These are phyloP conservation scores for Brassica incana DNA, from an alignment of 345 rosid genomes.

Conservation along the genomic window DNA sequence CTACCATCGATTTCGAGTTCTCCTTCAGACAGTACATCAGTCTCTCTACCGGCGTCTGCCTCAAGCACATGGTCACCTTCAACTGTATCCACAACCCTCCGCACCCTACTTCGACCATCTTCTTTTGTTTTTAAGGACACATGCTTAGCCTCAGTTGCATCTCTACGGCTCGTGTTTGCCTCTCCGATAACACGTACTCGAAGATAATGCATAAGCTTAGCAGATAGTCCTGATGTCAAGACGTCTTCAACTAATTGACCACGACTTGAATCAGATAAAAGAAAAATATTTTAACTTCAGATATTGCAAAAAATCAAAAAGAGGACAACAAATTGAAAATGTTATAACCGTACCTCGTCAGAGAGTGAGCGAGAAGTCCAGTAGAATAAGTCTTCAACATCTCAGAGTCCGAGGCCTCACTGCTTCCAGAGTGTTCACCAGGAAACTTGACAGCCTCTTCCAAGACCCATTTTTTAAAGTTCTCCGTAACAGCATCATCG, in stretches of 20 bases:
- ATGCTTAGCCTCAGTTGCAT: conserved; percentile 58
- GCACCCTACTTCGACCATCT: conserved; percentile 68
- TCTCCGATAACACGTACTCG: conserved; percentile 88
- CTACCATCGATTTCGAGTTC: conserved; percentile 53
- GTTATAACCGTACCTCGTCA: conserved; percentile 54
- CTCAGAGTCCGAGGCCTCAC: conserved; percentile 75
- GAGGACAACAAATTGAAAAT: conserved; percentile 3
- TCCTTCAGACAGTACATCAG: conserved; percentile 49
- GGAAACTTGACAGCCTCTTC: conserved; percentile 64
- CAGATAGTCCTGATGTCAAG: conserved; percentile 84
- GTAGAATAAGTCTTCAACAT: conserved; percentile 86
- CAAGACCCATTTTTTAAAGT: conserved; percentile 83
- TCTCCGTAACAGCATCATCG: conserved; percentile 77
- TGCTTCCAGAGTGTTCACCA: conserved; percentile 57
- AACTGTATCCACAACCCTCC: conserved; percentile 61
- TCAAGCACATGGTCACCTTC: conserved; percentile 54
- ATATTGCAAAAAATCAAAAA: conserved; percentile 3
- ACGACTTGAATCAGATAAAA: conserved; percentile 47
- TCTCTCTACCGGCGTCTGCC: conserved; percentile 40
- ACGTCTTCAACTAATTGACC: conserved; percentile 94
- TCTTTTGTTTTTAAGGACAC: conserved; percentile 63
- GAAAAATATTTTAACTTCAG: neutral
- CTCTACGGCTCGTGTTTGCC: conserved; percentile 61
- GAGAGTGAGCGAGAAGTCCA: conserved; percentile 90
- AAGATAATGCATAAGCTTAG: conserved; percentile 94